Evolutionary conservation across 768 basidiomycete species (phyloP).

Genomic region (Pleurotus salmoneostramineus): DNA sequence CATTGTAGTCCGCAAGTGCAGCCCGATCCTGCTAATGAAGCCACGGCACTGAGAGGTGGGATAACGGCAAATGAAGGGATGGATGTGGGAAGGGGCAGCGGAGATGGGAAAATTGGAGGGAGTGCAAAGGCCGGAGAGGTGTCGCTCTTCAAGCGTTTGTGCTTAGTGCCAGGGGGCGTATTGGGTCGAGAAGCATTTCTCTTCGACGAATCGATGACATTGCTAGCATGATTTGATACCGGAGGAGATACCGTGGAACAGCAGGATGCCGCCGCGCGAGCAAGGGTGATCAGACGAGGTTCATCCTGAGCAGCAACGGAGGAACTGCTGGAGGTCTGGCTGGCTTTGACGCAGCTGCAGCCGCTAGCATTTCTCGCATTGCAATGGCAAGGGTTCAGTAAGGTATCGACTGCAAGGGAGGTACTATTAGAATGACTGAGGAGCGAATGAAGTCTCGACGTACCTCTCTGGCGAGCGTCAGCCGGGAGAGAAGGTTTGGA

Average conservation of each 20-base stretch:
- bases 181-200: conserved; percentile 10
- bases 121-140: conserved; percentile 33
- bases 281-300: conserved; percentile 27
- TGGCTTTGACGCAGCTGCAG: conserved; percentile 50
- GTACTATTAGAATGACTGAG: conserved; percentile 10
- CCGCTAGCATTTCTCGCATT: conserved; percentile 25
- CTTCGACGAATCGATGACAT: background rate
- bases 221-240: background rate
- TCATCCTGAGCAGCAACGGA: conserved; percentile 9
- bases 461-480: conserved; percentile 51
- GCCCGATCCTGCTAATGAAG: conserved; percentile 60
- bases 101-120: conserved; percentile 40
- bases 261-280: conserved; percentile 33
- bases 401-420: conserved; percentile 43
- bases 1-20: conserved; percentile 72
- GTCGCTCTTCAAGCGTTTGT: conserved; percentile 12
- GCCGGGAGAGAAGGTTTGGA: conserved; percentile 25
- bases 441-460: conserved; percentile 5
- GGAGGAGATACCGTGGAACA: conserved; percentile 1
- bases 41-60: conserved; percentile 55
- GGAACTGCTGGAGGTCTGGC: conserved; percentile 8
- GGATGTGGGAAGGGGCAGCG: conserved; percentile 15
- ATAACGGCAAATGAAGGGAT: conserved; percentile 52
- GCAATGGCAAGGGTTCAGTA: conserved; percentile 66
- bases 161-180: conserved; percentile 28